Evolutionary conservation across 148 eudicot genomes (phyloP).

Genomic region (Chenopodium formosanum): DNA sequence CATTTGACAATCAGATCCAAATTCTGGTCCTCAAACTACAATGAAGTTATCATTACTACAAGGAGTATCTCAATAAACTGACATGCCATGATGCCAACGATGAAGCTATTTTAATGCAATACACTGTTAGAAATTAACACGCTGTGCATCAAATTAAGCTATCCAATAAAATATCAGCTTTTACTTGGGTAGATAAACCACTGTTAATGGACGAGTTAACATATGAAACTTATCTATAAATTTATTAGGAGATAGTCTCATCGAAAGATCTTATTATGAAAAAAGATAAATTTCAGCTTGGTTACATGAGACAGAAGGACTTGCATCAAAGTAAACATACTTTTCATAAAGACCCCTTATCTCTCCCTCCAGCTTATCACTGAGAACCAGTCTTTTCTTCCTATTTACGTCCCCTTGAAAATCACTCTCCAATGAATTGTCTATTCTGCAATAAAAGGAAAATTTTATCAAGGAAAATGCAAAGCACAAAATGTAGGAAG

Average conservation of each 20-base stretch:
- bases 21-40: not conserved
- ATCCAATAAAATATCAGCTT: not conserved
- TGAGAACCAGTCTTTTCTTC: slow-evolving; percentile 54
- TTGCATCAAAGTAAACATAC: slow-evolving; percentile 38
- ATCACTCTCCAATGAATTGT: slow-evolving; percentile 31
- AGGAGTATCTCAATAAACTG: not conserved
- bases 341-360: slow-evolving; percentile 59
- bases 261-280: not conserved
- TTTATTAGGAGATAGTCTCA: not conserved
- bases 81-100: not conserved
- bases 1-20: not conserved
- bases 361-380: slow-evolving; percentile 54
- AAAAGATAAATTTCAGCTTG: not conserved
- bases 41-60: not conserved
- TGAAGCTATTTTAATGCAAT: not conserved
- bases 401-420: slow-evolving; percentile 34
- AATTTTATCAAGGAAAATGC: slow-evolving; percentile 14
- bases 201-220: not conserved
- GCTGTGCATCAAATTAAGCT: not conserved
- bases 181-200: not conserved
- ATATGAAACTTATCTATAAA: not conserved
- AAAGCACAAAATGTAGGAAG: not conserved
- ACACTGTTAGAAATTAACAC: slow-evolving; percentile 1
- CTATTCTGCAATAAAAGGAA: slow-evolving; percentile 44
- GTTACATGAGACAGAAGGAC: not conserved